These are phyloP conservation scores for Mycena venus DNA, from an alignment of 768 basidiomycete genomes.

Conservation along the genomic window DNA sequence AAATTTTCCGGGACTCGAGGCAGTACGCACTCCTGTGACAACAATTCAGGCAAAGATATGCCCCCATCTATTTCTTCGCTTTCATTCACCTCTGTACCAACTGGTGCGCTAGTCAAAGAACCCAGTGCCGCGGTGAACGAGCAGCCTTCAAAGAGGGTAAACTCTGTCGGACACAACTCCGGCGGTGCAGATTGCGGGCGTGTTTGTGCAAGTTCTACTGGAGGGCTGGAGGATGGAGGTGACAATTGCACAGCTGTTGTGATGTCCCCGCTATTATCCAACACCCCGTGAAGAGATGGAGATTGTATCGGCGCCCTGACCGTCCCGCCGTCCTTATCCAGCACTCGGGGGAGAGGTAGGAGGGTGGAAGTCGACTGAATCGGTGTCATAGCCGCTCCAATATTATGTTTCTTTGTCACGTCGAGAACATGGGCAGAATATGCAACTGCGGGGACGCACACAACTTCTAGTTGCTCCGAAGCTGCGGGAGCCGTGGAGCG, in stretches of 20 bases:
- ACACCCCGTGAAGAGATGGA: too few relatives aligned
- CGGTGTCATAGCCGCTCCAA: background rate
- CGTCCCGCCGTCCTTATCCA: background rate
- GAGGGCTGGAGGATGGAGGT: background rate
- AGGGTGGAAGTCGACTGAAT: background rate
- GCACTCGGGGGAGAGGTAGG: too few relatives aligned
- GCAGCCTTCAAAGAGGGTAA: background rate
- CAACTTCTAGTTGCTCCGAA: background rate
- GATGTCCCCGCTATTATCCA: too few relatives aligned
- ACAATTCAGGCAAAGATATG: too few relatives aligned
- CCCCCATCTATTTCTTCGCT: too few relatives aligned
- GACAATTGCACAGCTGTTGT: background rate
- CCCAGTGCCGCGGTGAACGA: background rate
- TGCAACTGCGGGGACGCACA: background rate
- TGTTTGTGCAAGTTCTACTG: background rate
- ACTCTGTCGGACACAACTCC: background rate
- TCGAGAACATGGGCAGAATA: conserved; percentile 2
- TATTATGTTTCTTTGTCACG: background rate
- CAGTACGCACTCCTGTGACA: too few relatives aligned
- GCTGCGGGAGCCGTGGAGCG: background rate
- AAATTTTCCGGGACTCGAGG: background rate
- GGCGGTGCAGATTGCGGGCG: background rate
- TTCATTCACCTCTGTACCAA: background rate
- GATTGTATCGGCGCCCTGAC: too few relatives aligned
- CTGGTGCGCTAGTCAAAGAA: background rate